Evolutionary conservation across 2,329 filamentous ascomycete species (phyloP), one percentile per base, ranked within the genome.

Genomic region (Beauveria medogensis): DNA sequence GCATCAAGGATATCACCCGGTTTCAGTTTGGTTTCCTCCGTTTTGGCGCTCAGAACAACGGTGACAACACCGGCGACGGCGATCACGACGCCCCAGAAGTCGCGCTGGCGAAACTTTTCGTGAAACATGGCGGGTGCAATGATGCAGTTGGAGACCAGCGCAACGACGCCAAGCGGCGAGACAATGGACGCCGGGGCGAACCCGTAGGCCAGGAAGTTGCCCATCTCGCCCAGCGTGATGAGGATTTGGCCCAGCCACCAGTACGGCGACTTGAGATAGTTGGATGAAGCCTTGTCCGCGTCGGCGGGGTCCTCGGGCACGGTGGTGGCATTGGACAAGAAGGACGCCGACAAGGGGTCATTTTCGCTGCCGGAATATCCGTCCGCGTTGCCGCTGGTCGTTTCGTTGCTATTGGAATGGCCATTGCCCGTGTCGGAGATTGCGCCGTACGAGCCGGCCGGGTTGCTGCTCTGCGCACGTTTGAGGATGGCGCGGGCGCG

Each of bases 181-280:
- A 99, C 94, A 68, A 99, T 97, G 16, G 94, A 97, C 8, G 94
- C 94, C 3, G 94, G 94, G 34, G 94, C 94, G 72, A 99, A 99
- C 26, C 94, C 94, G 70, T 99, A 99, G 0, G 94, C 94, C 64
- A 99, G 78, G 70, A 99, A 99, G 73, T 99, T 99, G 56, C 94
- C 94, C 70, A 90, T 88, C 77, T 99, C 94, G 61, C 94, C 94
- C 26, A 96, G 77, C 0, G 88, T 91, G 84, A 99, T 99, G 63
- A 99, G 80, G 18, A 95, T 82, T 66, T 97, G 93, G 22, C 94
- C 94, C 37, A 87, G 77, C 94, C 94, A 99, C 94, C 94, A 99
- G 71, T 94, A 97, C 1, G 92, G 91, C 41, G 92, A 96, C 65
- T 85, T 86, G 63, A 99, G 82, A 73, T 99, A 99, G 6, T 85